Evolutionary conservation across 352 stramenopile genomes (phyloP).

Genomic region (Phytophthora cactorum): DNA sequence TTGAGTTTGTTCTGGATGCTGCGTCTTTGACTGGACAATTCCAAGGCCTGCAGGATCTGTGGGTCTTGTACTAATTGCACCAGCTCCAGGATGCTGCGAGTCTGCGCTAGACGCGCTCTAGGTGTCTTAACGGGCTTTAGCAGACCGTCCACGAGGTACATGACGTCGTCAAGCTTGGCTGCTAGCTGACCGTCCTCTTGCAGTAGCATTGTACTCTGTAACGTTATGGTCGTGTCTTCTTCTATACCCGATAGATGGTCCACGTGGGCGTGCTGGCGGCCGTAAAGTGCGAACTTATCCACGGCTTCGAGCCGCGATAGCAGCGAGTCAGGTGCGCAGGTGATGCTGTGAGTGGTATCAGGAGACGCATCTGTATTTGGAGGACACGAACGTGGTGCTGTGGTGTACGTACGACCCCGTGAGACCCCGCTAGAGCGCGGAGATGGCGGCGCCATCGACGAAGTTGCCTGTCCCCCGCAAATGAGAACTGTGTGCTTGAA

Average conservation of each 20-base stretch:
- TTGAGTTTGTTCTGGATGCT: constrained; percentile 36
- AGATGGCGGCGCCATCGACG: constrained; percentile 19
- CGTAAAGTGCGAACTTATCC: constrained; percentile 61
- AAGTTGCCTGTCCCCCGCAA: not conserved
- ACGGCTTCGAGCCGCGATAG: constrained; percentile 29
- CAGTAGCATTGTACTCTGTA: constrained; percentile 65
- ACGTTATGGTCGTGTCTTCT: constrained; percentile 2
- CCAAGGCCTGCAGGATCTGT: constrained; percentile 42
- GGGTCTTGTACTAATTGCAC: constrained; percentile 38
- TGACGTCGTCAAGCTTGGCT: constrained; percentile 57
- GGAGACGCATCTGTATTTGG: constrained; percentile 3
- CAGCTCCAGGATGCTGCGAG: constrained; percentile 50
- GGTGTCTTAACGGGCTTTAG: constrained; percentile 15
- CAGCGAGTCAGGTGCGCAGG: constrained; percentile 1
- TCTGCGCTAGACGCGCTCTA: constrained; percentile 16
- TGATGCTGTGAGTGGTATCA: not conserved
- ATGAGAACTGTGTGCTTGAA: too few relatives aligned
- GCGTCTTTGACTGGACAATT: constrained; percentile 32
- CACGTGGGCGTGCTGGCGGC: constrained; percentile 48
- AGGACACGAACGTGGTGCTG: not conserved
- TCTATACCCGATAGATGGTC: constrained; percentile 25
- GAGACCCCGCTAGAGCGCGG: not conserved
- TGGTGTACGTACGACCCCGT: not conserved
- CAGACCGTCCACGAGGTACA: constrained; percentile 69
- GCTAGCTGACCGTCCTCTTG: constrained; percentile 65